A percentile compares a stretch with the other conserved stretches of the same genome.
phyloP scores from a whole-genome alignment of 345 rosid species.

The Boechera retrofracta region DNA sequence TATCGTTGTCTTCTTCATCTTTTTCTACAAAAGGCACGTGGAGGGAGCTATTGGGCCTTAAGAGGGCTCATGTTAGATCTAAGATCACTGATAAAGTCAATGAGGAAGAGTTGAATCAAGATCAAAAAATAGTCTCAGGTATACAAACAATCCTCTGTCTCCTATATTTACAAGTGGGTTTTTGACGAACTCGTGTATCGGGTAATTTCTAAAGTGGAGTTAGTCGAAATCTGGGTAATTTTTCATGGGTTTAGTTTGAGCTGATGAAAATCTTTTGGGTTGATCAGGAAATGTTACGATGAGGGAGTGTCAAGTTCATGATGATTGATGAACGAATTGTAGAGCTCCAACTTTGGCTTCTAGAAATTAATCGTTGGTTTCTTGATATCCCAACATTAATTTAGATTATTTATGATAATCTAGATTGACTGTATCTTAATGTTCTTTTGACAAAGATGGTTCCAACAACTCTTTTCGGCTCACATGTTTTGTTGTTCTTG shows the following conservation, averaged over 20 bases:
- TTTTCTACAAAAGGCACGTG: constrained; percentile 48
- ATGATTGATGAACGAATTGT: constrained; percentile 24
- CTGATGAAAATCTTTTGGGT: not conserved
- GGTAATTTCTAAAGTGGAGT: no score
- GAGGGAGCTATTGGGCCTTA: constrained; percentile 74
- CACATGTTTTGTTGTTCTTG: constrained; percentile 30
- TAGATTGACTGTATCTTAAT: constrained; percentile 32
- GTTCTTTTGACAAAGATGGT: constrained; percentile 30
- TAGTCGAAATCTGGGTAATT: no score
- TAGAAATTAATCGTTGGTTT: not conserved
- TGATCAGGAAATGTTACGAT: constrained; percentile 29
- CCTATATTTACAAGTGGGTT: not conserved
- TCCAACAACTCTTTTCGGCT: constrained; percentile 21
- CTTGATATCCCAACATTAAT: not conserved
- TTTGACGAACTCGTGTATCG: not conserved
- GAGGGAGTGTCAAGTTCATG: constrained; percentile 26
- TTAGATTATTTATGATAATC: constrained; percentile 36
- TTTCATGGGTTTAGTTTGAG: not conserved
- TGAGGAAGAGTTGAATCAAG: constrained; percentile 46
- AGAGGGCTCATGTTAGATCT: constrained; percentile 66
- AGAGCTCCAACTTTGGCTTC: constrained; percentile 24
- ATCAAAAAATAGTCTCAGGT: constrained; percentile 47
- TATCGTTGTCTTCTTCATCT: constrained; percentile 44
- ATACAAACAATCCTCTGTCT: not conserved
- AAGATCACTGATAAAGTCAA: constrained; percentile 47